Base-by-base conservation (phyloP, 1,139 yeast species). In the Yamadazyma mexicana region DNA sequence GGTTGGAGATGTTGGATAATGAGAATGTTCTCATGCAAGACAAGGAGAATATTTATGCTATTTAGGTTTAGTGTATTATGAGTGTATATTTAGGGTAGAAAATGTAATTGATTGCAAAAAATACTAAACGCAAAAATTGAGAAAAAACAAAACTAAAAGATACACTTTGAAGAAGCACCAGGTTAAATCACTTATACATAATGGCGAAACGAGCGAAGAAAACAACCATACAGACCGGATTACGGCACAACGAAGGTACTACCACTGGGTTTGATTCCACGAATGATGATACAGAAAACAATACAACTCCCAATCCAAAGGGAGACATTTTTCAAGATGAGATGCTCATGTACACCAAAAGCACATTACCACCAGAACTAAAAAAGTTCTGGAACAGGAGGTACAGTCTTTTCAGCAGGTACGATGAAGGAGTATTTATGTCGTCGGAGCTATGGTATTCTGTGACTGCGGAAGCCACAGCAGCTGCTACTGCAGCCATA, bases 381-480 rank as follows among this genome's bases (percentile, higher is more conserved):
- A 64, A 63, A 46, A 79, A 77, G 52, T 87, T 77, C 60, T 86
- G 87, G 85, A 53, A 58, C 24, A 71, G 77, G 37, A 63, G 95
- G 31, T 76, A 82, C 54, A 52, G 56, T 16, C 61, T 87, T 26
- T 88, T 87, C 57, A 61, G 75, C 9, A 65, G 61, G 44, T 86
- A 66, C 52, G 87, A 85, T 49, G 77, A 82, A 4, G 95, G 96
- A 0, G 71, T 89, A 10, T 71, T 74, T 49, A 67, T 94, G 68
- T 84, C 86, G 1, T 69, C 79, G 10, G 95, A 85, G 52, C 72
- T 89, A 42, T 88, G 96, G 96, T 92, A 73, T 59, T 84, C 95
- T 41, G 96, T 89, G 4, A 92, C 98, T 0, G 95, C 97, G 0
- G 98, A 92, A 55, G 54, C 61, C 2, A 64, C 87, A 4, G 95